Evolutionary conservation across 1,284 basidiomycete genomes (phyloP), one percentile per base, ranked within the genome.

Genomic region (Ganoderma sinense): DNA sequence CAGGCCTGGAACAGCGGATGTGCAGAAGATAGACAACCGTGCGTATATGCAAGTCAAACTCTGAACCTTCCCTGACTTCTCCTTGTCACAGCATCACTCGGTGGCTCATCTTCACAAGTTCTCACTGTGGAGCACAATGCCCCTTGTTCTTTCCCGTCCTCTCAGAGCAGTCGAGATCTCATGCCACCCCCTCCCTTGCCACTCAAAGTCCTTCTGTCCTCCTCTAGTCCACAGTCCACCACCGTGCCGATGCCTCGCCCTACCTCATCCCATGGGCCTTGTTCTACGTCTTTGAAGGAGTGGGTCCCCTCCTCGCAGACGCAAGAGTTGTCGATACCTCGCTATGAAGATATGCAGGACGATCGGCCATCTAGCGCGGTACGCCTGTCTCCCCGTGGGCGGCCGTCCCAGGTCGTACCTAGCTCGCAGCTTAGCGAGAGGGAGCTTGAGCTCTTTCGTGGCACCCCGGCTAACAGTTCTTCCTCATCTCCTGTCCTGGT

Each of bases 291-390:
- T n/a, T 64, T 69, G 4, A 65, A 71, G 4, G 63, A 45, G 20
- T 69, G 72, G 70, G 75, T 78, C 1, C 75, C 76, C 0, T 78
- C 77, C 8, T 78, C 77, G 13, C 77, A 78, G 51, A 73, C 73
- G 0, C 76, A 77, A 61, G 76, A 76, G 41, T 23, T 70, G 20
- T 66, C 65, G 4, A 69, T 73, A 4, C 67, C 70, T n/a, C 43
- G 39, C 1, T 23, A 40, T 5, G 62, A 65, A n/a, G 40, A 58
- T 31, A 63, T 61, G 29, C 53, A 65, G 13, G 39, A 43, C 26
- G n/a, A 43, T 29, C 48, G 16, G 23, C 64, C 20, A 40, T 66
- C 66, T 4, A 41, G 43, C 2, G 18, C 16, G 3, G 31, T 51
- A 26, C 41, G 43, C 4, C 59, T 41, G 10, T 56, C 51, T 4